Conservation (phyloP, 2,329 filamentous ascomycete species). For the Mycosphaerella arachidis region DNA sequence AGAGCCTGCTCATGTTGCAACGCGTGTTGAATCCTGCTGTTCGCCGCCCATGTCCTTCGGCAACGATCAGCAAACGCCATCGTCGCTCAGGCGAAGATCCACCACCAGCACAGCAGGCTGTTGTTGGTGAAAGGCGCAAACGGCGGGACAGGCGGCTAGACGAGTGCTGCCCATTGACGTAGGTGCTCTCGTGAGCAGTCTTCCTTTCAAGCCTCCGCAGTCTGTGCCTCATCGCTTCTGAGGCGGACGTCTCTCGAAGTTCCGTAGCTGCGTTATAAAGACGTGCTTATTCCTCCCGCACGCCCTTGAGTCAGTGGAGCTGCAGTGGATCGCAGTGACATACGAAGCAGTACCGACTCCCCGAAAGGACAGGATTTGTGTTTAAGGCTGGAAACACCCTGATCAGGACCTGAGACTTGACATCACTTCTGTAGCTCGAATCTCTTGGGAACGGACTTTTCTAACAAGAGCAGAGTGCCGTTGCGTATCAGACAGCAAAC, state of each 20-base stretch:
- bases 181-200: not conserved
- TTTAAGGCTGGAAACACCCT: not conserved
- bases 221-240: not conserved
- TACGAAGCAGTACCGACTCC: not conserved
- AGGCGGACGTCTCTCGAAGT: not conserved
- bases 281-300: not conserved
- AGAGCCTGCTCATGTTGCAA: not conserved
- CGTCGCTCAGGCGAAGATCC: not conserved
- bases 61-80: not conserved
- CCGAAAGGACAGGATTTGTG: not conserved
- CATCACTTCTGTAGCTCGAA: not conserved
- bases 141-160: not conserved
- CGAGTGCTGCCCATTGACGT: slow-evolving; percentile 1
- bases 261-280: not conserved
- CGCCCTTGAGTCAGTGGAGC: not conserved
- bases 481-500: not conserved
- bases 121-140: not conserved
- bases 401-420: not conserved
- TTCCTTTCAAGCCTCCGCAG: not conserved
- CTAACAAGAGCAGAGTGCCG: not conserved
- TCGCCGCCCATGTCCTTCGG: not conserved
- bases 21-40: not conserved
- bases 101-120: too few relatives aligned
- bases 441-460: not conserved
- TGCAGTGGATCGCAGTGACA: slow-evolving; percentile 1